Percentiles rank a stretch among this genome's conserved stretches.
Conservation (phyloP, 2,329 filamentous ascomycete genomes). For the Dactylellina leptospora region DNA sequence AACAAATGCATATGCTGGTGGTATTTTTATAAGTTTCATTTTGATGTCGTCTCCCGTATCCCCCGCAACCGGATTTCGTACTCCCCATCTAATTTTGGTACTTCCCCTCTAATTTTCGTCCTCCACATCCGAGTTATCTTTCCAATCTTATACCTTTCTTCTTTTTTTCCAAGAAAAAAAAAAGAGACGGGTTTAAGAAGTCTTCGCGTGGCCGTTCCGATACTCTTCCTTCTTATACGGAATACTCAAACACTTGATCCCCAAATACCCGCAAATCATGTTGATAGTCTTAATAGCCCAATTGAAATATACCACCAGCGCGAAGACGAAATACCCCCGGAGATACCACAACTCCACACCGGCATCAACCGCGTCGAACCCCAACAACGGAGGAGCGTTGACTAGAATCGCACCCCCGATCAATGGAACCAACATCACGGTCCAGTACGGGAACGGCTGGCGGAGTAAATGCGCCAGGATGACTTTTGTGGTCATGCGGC, state of each 20-base stretch:
- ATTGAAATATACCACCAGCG: slow-evolving; percentile 83
- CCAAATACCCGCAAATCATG: slow-evolving; percentile 88
- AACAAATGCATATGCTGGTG: no score
- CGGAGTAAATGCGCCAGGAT: slow-evolving; percentile 93
- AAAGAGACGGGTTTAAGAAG: no score
- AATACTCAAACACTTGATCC: slow-evolving; percentile 95
- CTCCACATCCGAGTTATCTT: no score
- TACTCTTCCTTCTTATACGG: slow-evolving; percentile 66
- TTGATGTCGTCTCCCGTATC: no score
- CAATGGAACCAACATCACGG: slow-evolving; percentile 85
- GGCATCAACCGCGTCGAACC: slow-evolving; percentile 72
- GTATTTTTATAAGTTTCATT: no score
- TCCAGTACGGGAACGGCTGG: slow-evolving; percentile 97
- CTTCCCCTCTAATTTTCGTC: no score
- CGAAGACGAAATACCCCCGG: slow-evolving; percentile 82
- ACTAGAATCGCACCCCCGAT: slow-evolving; percentile 82
- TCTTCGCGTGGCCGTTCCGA: slow-evolving; percentile 32
- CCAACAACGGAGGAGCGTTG: slow-evolving; percentile 78
- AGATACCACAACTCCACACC: slow-evolving; percentile 80
- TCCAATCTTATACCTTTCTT: no score
- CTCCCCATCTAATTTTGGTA: no score
- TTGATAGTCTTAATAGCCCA: slow-evolving; percentile 93
- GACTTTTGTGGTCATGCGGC: slow-evolving; percentile 98
- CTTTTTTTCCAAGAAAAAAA: no score
- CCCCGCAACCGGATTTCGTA: no score